Percentiles rank a stretch among this genome's conserved stretches.
Conservation (phyloP, 306 rosid genomes). For the Citrullus amarus region DNA sequence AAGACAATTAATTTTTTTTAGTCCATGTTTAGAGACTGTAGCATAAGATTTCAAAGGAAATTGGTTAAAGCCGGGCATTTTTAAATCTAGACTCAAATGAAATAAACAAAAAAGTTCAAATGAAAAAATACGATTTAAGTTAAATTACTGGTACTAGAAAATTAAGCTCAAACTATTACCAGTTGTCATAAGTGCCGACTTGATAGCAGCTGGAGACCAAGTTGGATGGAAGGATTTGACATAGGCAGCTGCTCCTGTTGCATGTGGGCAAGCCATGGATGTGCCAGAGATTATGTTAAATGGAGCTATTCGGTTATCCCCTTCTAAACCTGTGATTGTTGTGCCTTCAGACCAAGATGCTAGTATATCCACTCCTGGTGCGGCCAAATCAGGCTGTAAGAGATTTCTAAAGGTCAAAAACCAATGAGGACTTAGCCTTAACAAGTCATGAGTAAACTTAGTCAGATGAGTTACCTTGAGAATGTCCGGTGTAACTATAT, state of each 20-base stretch:
- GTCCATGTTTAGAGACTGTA: background rate
- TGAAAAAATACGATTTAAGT: background rate
- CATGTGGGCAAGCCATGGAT: conserved; percentile 32
- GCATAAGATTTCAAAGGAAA: background rate
- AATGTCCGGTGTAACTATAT: conserved; percentile 8
- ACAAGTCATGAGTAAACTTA: background rate
- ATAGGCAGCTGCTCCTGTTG: conserved; percentile 20
- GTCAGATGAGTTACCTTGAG: conserved; percentile 8
- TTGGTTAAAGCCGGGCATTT: background rate
- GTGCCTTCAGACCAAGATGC: conserved; percentile 18
- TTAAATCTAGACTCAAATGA: background rate
- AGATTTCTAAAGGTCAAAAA: background rate
- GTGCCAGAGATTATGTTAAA: conserved; percentile 25
- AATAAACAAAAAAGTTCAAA: background rate
- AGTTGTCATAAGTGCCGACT: conserved; percentile 25
- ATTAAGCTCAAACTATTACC: background rate
- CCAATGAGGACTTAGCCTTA: background rate
- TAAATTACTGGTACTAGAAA: background rate
- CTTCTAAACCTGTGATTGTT: background rate
- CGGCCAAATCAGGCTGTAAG: conserved; percentile 24
- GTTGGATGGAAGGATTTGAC: conserved; percentile 22
- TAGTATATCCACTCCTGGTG: conserved; percentile 24
- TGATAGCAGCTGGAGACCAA: conserved; percentile 32
- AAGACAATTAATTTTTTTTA: background rate
- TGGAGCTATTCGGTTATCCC: conserved; percentile 8